phyloP scores from a whole-genome alignment of 2,329 filamentous ascomycete species.

The Colletotrichum abscissum region DNA sequence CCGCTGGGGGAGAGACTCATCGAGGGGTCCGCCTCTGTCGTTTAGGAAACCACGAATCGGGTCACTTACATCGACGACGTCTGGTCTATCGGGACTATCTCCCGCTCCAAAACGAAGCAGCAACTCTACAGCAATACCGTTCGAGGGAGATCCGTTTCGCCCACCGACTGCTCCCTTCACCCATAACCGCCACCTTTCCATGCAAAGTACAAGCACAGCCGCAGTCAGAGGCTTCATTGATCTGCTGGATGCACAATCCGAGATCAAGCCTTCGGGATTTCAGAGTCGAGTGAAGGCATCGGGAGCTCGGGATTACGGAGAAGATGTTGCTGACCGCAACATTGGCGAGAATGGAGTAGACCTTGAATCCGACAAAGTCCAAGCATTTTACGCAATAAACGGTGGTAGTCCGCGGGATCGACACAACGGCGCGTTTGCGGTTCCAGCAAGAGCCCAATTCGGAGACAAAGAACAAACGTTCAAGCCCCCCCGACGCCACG shows the following conservation, averaged over 20 bases:
- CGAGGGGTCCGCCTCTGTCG: conserved; percentile 34
- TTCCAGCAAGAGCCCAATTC: conserved; percentile 23
- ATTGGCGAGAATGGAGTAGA: conserved; percentile 51
- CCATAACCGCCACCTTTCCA: conserved; percentile 45
- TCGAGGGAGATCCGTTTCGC: conserved; percentile 21
- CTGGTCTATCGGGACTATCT: not conserved
- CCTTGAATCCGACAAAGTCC: conserved; percentile 46
- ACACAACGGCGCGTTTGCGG: conserved; percentile 35
- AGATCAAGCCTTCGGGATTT: conserved; percentile 61
- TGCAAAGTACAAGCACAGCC: conserved; percentile 43
- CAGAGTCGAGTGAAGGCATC: conserved; percentile 59
- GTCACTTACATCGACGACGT: conserved; percentile 20
- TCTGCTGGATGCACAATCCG: conserved; percentile 68
- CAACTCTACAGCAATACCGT: not conserved
- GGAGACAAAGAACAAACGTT: conserved; percentile 35
- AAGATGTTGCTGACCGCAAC: conserved; percentile 74
- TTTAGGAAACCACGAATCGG: conserved; percentile 31
- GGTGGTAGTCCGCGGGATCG: conserved; percentile 14
- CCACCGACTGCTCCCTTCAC: conserved; percentile 38
- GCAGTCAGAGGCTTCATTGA: conserved; percentile 56
- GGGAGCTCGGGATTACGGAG: conserved; percentile 67
- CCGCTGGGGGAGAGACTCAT: conserved; percentile 34
- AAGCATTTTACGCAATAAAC: conserved; percentile 48
- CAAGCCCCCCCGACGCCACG: conserved; percentile 11
- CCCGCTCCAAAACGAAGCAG: conserved; percentile 5